Evolutionary conservation across 257 asterid species (phyloP).

Genomic region (Fraxinus pennsylvanica): DNA sequence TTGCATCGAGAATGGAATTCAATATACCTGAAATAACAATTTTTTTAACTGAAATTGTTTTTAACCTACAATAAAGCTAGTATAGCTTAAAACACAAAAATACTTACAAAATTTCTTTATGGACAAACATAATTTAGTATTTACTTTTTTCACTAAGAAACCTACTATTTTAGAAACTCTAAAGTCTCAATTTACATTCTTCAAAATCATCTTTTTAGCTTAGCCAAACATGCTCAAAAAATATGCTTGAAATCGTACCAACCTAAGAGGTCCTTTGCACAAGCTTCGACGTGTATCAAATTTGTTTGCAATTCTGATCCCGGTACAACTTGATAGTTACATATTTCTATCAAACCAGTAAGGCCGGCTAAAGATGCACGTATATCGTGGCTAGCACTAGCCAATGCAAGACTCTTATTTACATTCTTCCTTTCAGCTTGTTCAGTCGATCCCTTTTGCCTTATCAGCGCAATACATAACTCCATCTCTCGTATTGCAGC

Average conservation of each 20-base stretch:
- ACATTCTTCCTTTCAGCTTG: slow-evolving; percentile 70
- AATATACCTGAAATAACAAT: slow-evolving; percentile 43
- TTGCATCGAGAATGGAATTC: slow-evolving; percentile 67
- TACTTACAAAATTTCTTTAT: neutral
- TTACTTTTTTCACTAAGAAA: neutral
- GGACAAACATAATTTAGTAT: neutral
- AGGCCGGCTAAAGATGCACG: slow-evolving; percentile 68
- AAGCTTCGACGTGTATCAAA: slow-evolving; percentile 48
- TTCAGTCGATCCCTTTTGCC: slow-evolving; percentile 73
- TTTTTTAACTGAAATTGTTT: neutral
- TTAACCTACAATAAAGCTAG: neutral
- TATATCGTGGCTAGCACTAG: slow-evolving; percentile 79
- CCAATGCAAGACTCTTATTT: slow-evolving; percentile 67
- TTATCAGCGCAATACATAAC: slow-evolving; percentile 50
- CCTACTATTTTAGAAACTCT: neutral
- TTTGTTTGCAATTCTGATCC: slow-evolving; percentile 39
- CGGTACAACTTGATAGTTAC: slow-evolving; percentile 34
- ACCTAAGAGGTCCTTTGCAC: slow-evolving; percentile 58
- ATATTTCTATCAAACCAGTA: slow-evolving; percentile 49
- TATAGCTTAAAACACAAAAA: neutral
- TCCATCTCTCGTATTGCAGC: slow-evolving; percentile 56
- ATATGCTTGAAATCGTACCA: neutral
- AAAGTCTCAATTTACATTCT: neutral
- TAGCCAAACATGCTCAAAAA: neutral
- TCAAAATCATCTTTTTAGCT: neutral